Conservation (phyloP, 2,329 filamentous ascomycete genomes). For the Stagonosporopsis rhizophila region DNA sequence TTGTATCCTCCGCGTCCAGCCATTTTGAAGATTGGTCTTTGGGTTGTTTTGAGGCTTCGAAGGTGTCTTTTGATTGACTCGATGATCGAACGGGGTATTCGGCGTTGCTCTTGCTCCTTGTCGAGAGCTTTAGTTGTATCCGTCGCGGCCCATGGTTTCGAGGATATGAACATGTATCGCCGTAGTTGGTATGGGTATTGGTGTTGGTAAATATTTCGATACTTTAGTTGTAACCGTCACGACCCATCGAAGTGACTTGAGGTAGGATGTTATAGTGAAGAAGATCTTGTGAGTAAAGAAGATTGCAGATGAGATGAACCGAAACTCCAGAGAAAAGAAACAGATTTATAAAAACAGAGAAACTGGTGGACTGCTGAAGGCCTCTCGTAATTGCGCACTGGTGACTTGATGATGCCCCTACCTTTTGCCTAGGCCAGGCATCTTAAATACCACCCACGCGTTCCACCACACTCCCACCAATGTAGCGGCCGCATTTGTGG, state of each 20-base stretch:
- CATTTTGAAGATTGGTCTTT: conserved; percentile 30
- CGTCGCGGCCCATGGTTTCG: conserved; percentile 45
- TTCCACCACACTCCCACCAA: conserved; percentile 15
- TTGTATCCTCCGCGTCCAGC: conserved; percentile 47
- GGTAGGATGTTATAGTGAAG: not conserved
- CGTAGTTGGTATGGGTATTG: conserved; percentile 2
- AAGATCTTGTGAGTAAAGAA: conserved; percentile 1
- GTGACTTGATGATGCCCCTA: conserved; percentile 14
- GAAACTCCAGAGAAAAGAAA: conserved; percentile 5
- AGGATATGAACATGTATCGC: conserved; percentile 13
- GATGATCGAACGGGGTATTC: conserved; percentile 1
- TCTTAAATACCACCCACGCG: conserved; percentile 16
- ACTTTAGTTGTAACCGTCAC: conserved; percentile 38
- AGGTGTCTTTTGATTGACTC: conserved; percentile 26
- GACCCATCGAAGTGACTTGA: conserved; percentile 33
- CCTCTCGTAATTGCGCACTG: conserved; percentile 11
- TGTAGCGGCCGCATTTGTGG: conserved; percentile 14
- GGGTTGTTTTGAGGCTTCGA: conserved; percentile 11
- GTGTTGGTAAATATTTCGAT: not conserved
- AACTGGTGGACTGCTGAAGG: conserved; percentile 7
- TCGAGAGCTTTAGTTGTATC: conserved; percentile 50
- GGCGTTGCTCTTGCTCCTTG: conserved; percentile 11
- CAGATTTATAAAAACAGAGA: conserved; percentile 11
- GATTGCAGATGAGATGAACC: conserved; percentile 5
- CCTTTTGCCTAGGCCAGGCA: conserved; percentile 20